Evolutionary conservation across 495 filamentous ascomycete species (phyloP).

Genomic region (Neurospora tetrasperma): DNA sequence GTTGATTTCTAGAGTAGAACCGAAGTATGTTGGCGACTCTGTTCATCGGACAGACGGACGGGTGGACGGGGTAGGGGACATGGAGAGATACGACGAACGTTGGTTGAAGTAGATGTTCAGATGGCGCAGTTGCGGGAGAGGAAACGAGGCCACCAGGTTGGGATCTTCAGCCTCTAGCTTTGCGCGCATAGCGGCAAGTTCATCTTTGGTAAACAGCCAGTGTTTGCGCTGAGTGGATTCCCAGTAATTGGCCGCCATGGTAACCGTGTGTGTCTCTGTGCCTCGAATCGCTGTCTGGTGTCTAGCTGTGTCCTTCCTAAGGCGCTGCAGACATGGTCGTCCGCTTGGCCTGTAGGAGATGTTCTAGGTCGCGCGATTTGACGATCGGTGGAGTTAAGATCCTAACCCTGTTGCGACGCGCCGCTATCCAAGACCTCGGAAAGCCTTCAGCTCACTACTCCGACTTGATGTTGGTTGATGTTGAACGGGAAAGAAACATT

Average conservation of each 20-base stretch:
- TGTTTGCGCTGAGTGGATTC: slow-evolving; percentile 78
- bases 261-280: neutral
- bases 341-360: neutral
- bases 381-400: neutral
- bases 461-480: neutral
- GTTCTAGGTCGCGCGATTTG: neutral
- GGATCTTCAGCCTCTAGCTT: slow-evolving; percentile 64
- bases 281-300: neutral
- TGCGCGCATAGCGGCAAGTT: slow-evolving; percentile 61
- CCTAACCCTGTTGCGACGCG: neutral
- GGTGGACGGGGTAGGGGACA: neutral
- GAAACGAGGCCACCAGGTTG: slow-evolving; percentile 60
- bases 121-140: slow-evolving; percentile 69
- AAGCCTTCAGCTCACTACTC: neutral
- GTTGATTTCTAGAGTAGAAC: slow-evolving; percentile 51
- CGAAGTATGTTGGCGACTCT: neutral
- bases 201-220: slow-evolving; percentile 82
- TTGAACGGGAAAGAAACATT: neutral
- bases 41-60: neutral
- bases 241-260: slow-evolving; percentile 97
- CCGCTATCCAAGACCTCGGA: neutral
- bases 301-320: neutral
- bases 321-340: neutral
- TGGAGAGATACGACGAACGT: slow-evolving; percentile 45
- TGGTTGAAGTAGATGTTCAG: slow-evolving; percentile 89